Conservation (phyloP, 495 filamentous ascomycete genomes). For the Annulohypoxylon maeteangense region DNA sequence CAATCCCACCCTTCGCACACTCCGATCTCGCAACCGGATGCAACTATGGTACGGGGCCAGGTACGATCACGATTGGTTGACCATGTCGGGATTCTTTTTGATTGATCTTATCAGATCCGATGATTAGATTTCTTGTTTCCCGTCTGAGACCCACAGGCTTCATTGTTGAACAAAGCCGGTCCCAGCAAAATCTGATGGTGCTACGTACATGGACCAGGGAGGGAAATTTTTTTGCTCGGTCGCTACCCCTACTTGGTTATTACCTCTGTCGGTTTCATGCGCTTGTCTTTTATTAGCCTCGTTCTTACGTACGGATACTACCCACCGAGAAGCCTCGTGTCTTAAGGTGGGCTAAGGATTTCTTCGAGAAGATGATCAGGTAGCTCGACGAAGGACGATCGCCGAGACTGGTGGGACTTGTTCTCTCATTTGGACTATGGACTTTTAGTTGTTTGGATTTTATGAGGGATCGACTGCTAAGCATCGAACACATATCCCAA, state of each 20-base stretch:
- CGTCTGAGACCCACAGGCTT: constrained; percentile 21
- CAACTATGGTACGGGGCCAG: neutral
- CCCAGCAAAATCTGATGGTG: constrained; percentile 17
- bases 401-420: neutral
- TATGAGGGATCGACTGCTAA: neutral
- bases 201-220: constrained; percentile 24
- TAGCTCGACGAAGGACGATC: neutral
- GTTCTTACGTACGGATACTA: constrained; percentile 23
- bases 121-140: constrained; percentile 53
- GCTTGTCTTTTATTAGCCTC: neutral
- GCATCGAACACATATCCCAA: neutral
- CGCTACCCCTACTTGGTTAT: constrained; percentile 5
- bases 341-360: neutral
- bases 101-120: constrained; percentile 59
- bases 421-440: neutral
- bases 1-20: neutral
- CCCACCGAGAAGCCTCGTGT: neutral
- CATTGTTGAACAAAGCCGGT: constrained; percentile 25
- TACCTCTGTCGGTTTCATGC: neutral
- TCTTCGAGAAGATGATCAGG: neutral
- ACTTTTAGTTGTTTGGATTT: neutral
- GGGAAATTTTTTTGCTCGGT: constrained; percentile 16
- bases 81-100: constrained; percentile 38
- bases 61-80: constrained; percentile 22
- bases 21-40: constrained; percentile 46